Evolutionary conservation across 73 alveolate genomes (phyloP).

Genomic region (Loxodes magnus): DNA sequence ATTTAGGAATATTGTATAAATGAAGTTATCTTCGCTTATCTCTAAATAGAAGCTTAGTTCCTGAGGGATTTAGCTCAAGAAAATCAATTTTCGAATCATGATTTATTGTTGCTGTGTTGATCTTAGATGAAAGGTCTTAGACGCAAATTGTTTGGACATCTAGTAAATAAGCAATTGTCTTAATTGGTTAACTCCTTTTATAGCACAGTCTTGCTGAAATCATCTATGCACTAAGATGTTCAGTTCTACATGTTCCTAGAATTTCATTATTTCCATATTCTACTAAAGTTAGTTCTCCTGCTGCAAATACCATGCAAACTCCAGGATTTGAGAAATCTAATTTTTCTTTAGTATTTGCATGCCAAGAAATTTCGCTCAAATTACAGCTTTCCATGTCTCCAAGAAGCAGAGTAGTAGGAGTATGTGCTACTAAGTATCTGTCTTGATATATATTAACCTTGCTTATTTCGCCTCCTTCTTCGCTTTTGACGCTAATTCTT

Average conservation of each 20-base stretch:
- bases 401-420: conserved; percentile 88
- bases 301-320: conserved; percentile 98
- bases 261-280: conserved; percentile 98
- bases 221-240: conserved; percentile 94
- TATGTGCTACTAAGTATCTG: conserved; percentile 91
- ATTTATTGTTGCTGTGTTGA: conserved; percentile 87
- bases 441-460: conserved; percentile 96
- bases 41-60: conserved; percentile 94
- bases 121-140: conserved; percentile 85
- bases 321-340: conserved; percentile 93
- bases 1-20: conserved; percentile 92
- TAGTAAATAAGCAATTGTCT: conserved; percentile 95
- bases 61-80: conserved; percentile 88
- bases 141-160: conserved; percentile 97
- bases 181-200: conserved; percentile 34
- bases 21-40: conserved; percentile 98
- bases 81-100: conserved; percentile 97
- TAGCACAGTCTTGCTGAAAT: conserved; percentile 94
- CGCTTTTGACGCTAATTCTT: conserved; percentile 49
- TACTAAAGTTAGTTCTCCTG: conserved; percentile 95
- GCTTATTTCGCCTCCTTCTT: conserved; percentile 89
- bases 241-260: conserved; percentile 97
- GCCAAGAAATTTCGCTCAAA: conserved; percentile 14
- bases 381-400: conserved; percentile 88
- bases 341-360: conserved; percentile 91